phyloP scores from a whole-genome alignment of 116 monocot species.

The Zostera marina region DNA sequence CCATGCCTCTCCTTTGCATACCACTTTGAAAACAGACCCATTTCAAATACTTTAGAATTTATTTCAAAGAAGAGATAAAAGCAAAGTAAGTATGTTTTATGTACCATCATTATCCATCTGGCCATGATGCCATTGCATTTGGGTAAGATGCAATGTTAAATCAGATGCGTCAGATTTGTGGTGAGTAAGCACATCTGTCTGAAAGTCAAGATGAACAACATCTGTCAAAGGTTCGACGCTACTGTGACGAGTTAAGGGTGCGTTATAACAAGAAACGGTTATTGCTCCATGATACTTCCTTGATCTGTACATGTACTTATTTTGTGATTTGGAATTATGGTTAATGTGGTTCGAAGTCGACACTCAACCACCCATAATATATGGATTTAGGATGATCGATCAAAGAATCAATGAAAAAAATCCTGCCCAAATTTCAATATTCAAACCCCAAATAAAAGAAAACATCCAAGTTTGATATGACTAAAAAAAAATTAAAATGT shows the following conservation, averaged over 20 bases:
- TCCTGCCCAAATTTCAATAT: too few species aligned
- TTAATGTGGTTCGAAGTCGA: constrained; percentile 15
- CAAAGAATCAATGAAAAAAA: too few species aligned
- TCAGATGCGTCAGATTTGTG: constrained; percentile 57
- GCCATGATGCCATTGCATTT: constrained; percentile 79
- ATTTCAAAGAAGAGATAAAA: neutral
- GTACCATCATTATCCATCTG: constrained; percentile 59
- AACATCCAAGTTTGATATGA: too few species aligned
- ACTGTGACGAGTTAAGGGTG: constrained; percentile 9
- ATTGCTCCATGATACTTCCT: constrained; percentile 28
- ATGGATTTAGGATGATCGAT: too few species aligned
- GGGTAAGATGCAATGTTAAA: constrained; percentile 63
- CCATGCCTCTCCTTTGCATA: constrained; percentile 78
- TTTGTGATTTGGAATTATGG: constrained; percentile 9
- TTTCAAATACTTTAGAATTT: neutral
- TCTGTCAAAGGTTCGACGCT: constrained; percentile 14
- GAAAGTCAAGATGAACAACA: constrained; percentile 46
- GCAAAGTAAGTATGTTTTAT: neutral
- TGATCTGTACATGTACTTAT: constrained; percentile 15
- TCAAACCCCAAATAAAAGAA: too few species aligned
- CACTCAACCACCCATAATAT: constrained; percentile 66
- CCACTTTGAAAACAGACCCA: constrained; percentile 23
- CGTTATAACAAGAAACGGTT: constrained; percentile 12
- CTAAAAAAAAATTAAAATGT: too few species aligned
- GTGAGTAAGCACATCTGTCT: constrained; percentile 27